Base-by-base conservation (phyloP, 169 alveolate species). In the Plasmodium fragile region DNA sequence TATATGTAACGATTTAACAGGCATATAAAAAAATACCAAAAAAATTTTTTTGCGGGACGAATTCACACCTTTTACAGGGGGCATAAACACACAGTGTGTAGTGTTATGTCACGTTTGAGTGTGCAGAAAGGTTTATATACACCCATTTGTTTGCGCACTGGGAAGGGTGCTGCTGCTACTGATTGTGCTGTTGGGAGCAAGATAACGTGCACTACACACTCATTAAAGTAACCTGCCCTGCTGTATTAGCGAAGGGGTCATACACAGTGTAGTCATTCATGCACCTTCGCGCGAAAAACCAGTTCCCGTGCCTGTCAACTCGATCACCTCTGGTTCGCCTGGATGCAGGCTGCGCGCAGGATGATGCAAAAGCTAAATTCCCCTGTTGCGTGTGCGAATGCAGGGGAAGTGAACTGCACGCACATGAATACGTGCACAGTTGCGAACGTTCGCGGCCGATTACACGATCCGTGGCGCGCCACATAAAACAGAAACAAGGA, bases 381-480 rank as follows among this genome's bases (percentile, higher is more conserved):
- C 36, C 75, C 2, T 22, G 75, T 22, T 65, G 75, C 0, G 13
- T 36, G 36, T 65, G n/a, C n/a, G 25, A 49, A 49, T 49, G 22
- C 1, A 3, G 7, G 22, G 41, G 30, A 4, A 3, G 41, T 65
- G 41, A 65, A 65, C 11, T 45, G 36, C 30, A 41, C 45, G 55
- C 71, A 78, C 45, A n/a, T 39, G 34, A 36, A 78, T 30, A 78
- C 83, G 69, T 78, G 5, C 69, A 41, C 53, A 78, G 72, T 22
- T 78, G 32, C 36, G 30, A 49, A 49, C 75, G 36, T 65, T 25
- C 39, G 28, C 11, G 75, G 36, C 41, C 36, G 32, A 4, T 65
- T 65, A 65, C 36, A 65, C 36, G 41, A 11, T 65, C 39, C 34
- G 13, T 5, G n/a, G 36, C 75, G 75, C 75, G 6, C 75, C 30